A percentile compares a stretch with the other conserved stretches of the same genome.
Conservation (phyloP, 2,329 filamentous ascomycete species). For the Phoma sp. region DNA sequence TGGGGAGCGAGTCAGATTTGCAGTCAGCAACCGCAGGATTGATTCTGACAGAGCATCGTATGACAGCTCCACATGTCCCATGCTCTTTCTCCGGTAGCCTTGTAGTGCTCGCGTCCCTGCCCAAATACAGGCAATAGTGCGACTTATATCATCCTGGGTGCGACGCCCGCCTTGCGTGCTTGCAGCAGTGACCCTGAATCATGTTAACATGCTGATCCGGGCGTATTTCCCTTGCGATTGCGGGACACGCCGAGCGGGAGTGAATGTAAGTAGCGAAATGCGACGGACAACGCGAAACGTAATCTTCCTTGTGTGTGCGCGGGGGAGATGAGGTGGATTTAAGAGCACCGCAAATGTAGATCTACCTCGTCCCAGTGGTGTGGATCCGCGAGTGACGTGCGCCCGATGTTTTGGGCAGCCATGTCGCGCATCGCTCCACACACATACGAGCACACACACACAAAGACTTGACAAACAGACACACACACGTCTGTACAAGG, state of each 20-base stretch:
- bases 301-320: neutral
- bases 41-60: slow-evolving; percentile 4
- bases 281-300: neutral
- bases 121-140: slow-evolving; percentile 11
- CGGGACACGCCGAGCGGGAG: no score
- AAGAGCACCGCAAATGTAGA: slow-evolving; percentile 19
- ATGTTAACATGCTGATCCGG: neutral
- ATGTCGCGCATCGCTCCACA: slow-evolving; percentile 5
- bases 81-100: slow-evolving; percentile 10
- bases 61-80: slow-evolving; percentile 14
- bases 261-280: neutral
- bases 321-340: slow-evolving; percentile 24
- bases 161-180: neutral
- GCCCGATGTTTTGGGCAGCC: slow-evolving; percentile 1
- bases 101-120: slow-evolving; percentile 1
- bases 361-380: slow-evolving; percentile 8
- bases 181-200: slow-evolving; percentile 5
- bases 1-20: neutral
- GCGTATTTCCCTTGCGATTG: neutral
- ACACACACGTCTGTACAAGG: no score
- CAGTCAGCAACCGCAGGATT: slow-evolving; percentile 2
- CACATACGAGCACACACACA: neutral
- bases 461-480: no score
- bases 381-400: slow-evolving; percentile 13
- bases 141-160: slow-evolving; percentile 4